Evolutionary conservation across 164 flowering plant genomes (phyloP).

Genomic region (Echeveria elegans): DNA sequence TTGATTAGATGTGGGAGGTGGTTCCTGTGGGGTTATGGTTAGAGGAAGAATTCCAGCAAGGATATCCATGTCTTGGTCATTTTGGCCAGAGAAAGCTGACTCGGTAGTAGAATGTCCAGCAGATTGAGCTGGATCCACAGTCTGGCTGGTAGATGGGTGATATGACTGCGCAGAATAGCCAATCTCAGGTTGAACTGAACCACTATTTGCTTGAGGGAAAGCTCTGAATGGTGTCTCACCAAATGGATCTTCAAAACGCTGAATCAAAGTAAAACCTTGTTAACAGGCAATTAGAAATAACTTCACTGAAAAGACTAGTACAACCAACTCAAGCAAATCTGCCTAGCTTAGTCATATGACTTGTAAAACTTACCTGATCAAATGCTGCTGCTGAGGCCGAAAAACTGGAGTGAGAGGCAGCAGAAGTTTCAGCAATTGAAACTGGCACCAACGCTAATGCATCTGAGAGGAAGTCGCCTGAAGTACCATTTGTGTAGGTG

Average conservation of each 20-base stretch:
- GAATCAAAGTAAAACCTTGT: slow-evolving; percentile 17
- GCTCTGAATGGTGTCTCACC: slow-evolving; percentile 92
- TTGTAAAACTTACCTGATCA: slow-evolving; percentile 40
- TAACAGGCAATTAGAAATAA: neutral
- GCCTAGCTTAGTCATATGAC: neutral
- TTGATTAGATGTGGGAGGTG: slow-evolving; percentile 26
- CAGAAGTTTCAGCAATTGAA: slow-evolving; percentile 18
- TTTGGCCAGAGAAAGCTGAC: slow-evolving; percentile 24
- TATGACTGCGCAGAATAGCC: slow-evolving; percentile 20
- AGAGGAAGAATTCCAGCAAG: slow-evolving; percentile 76
- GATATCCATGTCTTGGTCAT: slow-evolving; percentile 49
- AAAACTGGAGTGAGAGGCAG: slow-evolving; percentile 32
- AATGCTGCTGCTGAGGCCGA: slow-evolving; percentile 20
- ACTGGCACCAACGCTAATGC: slow-evolving; percentile 50
- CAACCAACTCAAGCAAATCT: neutral
- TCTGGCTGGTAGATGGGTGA: slow-evolving; percentile 24
- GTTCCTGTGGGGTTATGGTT: slow-evolving; percentile 27
- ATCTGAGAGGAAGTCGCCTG: slow-evolving; percentile 55
- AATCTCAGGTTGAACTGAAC: slow-evolving; percentile 25
- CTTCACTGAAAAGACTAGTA: neutral
- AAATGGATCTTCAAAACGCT: slow-evolving; percentile 86
- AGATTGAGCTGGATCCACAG: slow-evolving; percentile 21
- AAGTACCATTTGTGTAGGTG: slow-evolving; percentile 31
- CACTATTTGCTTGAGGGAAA: slow-evolving; percentile 30
- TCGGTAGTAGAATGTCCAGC: slow-evolving; percentile 19